These are phyloP conservation scores for Chaetothyriales sp. DNA, from an alignment of 2,329 filamentous ascomycete species.

Conservation along the genomic window DNA sequence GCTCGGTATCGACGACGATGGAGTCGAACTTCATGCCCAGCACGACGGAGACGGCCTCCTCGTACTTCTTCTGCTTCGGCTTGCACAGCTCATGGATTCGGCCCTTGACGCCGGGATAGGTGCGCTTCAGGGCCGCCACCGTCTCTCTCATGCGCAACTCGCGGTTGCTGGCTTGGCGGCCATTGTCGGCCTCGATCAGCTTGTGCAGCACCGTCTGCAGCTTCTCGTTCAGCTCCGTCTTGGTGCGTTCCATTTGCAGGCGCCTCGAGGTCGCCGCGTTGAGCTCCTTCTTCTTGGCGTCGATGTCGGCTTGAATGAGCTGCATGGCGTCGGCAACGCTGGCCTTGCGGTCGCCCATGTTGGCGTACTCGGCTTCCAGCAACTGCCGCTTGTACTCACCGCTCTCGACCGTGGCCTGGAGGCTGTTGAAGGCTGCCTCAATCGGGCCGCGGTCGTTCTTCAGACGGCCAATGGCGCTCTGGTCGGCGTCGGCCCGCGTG, in stretches of 20 bases:
- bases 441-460: conserved; percentile 80
- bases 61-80: conserved; percentile 93
- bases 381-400: conserved; percentile 61
- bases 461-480: conserved; percentile 73
- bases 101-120: conserved; percentile 83
- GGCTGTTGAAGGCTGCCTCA: conserved; percentile 74
- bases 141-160: conserved; percentile 70
- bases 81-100: conserved; percentile 84
- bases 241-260: conserved; percentile 63
- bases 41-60: conserved; percentile 82
- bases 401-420: conserved; percentile 76
- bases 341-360: conserved; percentile 55
- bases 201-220: conserved; percentile 67
- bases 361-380: conserved; percentile 55
- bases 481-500: conserved; percentile 65
- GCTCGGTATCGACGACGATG: conserved; percentile 88
- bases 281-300: conserved; percentile 78
- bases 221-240: conserved; percentile 84
- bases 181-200: conserved; percentile 72
- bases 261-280: conserved; percentile 75
- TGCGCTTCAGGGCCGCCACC: conserved; percentile 71
- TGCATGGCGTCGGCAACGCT: conserved; percentile 50
- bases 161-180: conserved; percentile 70
- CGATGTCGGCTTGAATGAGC: conserved; percentile 62
- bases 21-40: conserved; percentile 88